Evolutionary conservation across 2,329 filamentous ascomycete species (phyloP).

Genomic region (Plectosphaerella plurivora): DNA sequence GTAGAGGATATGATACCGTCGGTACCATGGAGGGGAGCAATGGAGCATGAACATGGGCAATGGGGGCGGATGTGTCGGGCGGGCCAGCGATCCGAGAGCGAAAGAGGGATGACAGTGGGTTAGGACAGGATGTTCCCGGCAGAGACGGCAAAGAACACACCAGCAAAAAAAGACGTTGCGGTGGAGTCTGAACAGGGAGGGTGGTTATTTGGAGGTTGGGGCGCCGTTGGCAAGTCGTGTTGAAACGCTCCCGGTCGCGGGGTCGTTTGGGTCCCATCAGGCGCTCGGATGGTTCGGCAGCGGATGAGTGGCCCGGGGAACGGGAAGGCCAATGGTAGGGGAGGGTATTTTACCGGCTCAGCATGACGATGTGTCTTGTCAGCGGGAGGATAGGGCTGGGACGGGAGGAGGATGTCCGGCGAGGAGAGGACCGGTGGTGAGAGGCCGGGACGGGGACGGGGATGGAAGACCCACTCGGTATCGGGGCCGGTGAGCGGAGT

Average conservation of each 20-base stretch:
- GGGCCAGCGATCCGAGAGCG: too few species aligned
- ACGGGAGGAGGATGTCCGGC: not conserved
- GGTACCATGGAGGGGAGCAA: too few species aligned
- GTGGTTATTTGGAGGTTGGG: too few species aligned
- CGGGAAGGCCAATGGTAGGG: not conserved
- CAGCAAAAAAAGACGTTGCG: not conserved
- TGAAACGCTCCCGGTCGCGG: not conserved
- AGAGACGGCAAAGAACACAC: too few species aligned
- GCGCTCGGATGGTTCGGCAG: not conserved
- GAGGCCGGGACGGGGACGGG: not conserved
- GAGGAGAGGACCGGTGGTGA: not conserved
- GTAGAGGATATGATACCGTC: too few species aligned
- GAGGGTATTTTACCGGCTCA: not conserved
- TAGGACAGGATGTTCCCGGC: too few species aligned
- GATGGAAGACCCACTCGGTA: not conserved
- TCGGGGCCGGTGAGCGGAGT: not conserved
- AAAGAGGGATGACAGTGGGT: too few species aligned
- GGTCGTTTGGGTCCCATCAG: not conserved
- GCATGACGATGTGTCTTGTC: not conserved
- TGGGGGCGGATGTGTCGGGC: too few species aligned
- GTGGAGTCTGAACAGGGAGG: too few species aligned
- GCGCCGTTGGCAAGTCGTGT: not conserved
- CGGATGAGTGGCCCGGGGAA: slow-evolving; percentile 1
- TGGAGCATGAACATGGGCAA: too few species aligned
- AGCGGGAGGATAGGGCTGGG: not conserved